Conservation (phyloP, 2,329 filamentous ascomycete genomes). For the Exophiala lecanii-corni region DNA sequence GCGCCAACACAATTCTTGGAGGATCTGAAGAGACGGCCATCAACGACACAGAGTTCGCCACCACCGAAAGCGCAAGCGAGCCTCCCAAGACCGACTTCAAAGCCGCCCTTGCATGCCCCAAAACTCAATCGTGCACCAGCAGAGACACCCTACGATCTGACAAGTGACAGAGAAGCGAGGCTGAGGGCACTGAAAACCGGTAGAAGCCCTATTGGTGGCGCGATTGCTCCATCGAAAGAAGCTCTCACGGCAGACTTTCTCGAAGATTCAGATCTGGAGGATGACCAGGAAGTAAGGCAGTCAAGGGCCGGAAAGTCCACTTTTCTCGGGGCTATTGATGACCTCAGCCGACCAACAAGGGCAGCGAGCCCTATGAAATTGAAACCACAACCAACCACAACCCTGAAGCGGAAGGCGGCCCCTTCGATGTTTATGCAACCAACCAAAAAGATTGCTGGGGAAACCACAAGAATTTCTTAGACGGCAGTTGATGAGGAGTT, state of each 20-base stretch:
- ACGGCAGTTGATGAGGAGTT: too few species aligned
- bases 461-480: constrained; percentile 1
- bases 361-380: constrained; percentile 14
- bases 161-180: constrained; percentile 31
- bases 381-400: constrained; percentile 3
- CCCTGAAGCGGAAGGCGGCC: constrained; percentile 15
- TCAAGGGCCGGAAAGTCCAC: constrained; percentile 4
- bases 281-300: background rate
- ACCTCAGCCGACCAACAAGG: constrained; percentile 2
- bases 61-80: constrained; percentile 3
- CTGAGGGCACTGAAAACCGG: constrained; percentile 31
- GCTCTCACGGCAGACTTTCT: constrained; percentile 21
- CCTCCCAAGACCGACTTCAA: constrained; percentile 2
- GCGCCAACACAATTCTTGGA: constrained; percentile 41
- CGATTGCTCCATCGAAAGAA: constrained; percentile 2
- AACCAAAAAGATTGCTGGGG: constrained; percentile 2
- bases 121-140: constrained; percentile 2
- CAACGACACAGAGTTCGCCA: constrained; percentile 1
- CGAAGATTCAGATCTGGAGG: constrained; percentile 18
- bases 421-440: constrained; percentile 17
- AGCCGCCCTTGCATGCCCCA: constrained; percentile 15
- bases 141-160: constrained; percentile 19
- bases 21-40: constrained; percentile 21
- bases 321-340: constrained; percentile 3
- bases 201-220: constrained; percentile 6